A percentile compares a stretch with the other conserved stretches of the same genome.
Conservation (phyloP, 768 basidiomycete species). For the Lactarius deliciosus region DNA sequence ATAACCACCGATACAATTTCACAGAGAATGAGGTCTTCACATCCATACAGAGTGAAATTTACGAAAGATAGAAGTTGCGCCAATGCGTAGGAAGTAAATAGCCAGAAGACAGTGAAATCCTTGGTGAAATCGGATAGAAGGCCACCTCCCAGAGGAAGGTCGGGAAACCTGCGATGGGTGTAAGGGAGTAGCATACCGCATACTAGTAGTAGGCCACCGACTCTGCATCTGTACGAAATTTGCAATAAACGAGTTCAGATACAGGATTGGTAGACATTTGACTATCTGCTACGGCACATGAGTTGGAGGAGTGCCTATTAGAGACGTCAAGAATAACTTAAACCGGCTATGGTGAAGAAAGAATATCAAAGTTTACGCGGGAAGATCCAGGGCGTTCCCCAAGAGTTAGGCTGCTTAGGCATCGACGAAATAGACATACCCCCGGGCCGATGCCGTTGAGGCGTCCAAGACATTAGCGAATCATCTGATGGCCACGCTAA, state of each 20-base stretch:
- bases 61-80: too few species aligned
- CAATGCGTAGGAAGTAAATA: too few species aligned
- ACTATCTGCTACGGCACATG: background rate
- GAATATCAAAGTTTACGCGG: background rate
- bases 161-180: too few species aligned
- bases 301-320: background rate
- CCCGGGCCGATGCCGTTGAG: slow-evolving; percentile 40
- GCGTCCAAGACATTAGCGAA: slow-evolving; percentile 64
- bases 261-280: background rate
- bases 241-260: background rate
- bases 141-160: too few species aligned
- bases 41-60: too few species aligned
- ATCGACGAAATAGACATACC: background rate
- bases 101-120: too few species aligned
- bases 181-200: too few species aligned
- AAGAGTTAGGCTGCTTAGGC: background rate
- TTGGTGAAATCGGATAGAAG: too few species aligned
- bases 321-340: background rate
- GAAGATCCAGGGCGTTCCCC: slow-evolving; percentile 4
- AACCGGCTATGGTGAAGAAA: background rate
- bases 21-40: too few species aligned
- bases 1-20: too few species aligned
- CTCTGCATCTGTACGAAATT: too few species aligned
- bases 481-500: slow-evolving; percentile 44
- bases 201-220: too few species aligned